A percentile compares a stretch with the other conserved stretches of the same genome.
phyloP scores from a whole-genome alignment of 768 basidiomycete genomes.

The Kwoniella bestiolae region DNA sequence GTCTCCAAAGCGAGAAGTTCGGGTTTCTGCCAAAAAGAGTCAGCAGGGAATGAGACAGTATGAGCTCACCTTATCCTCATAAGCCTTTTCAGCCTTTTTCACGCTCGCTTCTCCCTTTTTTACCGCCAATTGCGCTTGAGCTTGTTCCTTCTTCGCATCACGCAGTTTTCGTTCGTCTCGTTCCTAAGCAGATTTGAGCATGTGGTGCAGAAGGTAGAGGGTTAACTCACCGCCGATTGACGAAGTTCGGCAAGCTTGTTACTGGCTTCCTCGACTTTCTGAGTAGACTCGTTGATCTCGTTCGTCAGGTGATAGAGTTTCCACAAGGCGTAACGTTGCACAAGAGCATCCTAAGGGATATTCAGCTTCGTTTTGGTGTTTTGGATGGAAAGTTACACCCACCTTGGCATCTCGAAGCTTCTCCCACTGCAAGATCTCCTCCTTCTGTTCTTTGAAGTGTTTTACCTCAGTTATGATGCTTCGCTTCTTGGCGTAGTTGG shows the following conservation, averaged over 20 bases:
- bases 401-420: conserved; percentile 74
- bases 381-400: conserved; percentile 42
- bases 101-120: conserved; percentile 83
- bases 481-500: conserved; percentile 90
- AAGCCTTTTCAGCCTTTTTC: conserved; percentile 85
- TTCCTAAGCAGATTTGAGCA: conserved; percentile 5
- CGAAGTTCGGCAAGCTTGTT: conserved; percentile 71
- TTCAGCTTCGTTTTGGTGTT: neutral
- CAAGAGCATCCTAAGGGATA: conserved; percentile 71
- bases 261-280: conserved; percentile 72
- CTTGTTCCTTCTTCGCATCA: conserved; percentile 76
- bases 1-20: conserved; percentile 81
- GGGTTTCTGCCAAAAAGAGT: conserved; percentile 66
- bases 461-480: conserved; percentile 94
- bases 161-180: conserved; percentile 71
- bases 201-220: neutral
- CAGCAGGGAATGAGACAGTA: neutral
- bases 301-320: conserved; percentile 88
- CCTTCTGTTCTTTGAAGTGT: conserved; percentile 96
- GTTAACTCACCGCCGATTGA: conserved; percentile 64
- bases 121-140: conserved; percentile 72
- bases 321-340: conserved; percentile 80
- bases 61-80: conserved; percentile 74
- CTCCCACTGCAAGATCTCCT: conserved; percentile 87
- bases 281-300: conserved; percentile 73